Base-by-base conservation (phyloP, 2,329 filamentous ascomycete species). In the Elsinoe batatas region DNA sequence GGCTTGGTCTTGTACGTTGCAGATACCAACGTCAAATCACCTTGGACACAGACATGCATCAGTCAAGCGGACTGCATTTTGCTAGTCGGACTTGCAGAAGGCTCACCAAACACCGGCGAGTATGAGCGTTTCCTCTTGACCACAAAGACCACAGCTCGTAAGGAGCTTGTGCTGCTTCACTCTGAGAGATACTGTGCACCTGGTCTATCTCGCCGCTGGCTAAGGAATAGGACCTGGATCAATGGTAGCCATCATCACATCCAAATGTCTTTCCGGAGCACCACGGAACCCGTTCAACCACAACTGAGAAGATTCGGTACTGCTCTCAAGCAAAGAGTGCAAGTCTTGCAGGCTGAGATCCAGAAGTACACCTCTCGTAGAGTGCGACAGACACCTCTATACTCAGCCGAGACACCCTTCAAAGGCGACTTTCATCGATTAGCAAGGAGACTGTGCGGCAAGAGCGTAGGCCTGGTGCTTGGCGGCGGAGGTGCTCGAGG, bases 41-140 rank as follows among this genome's bases (percentile, higher is more conserved):
- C 91, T 0, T 98, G 93, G 93, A 98, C 94, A 0, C 90, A 96
- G 65, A 97, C 93, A 0, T 98, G 94, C 68, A 96, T 98, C 61
- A 86, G 87, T 13, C 93, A 98, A 70, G 93, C 93, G 1, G 93
- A 98, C 70, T 96, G 91, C 62, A 96, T 98, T 60, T 77, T 98
- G 6, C 77, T 98, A 7, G 89, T 98, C 26, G 93, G 90, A 0
- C 74, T 97, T 12, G 93, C 91, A 0, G 93, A 97, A 67, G 85
- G 86, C 0, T 95, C 91, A 2, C 86, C 93, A 0, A 84, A 81
- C 43, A 93, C 97, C 61, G 93, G 93, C 40, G 94, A 98, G 68
- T 98, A 97, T 63, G 93, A 98, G 69, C 82, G 93, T 2, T 96
- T 98, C 68, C 81, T 98, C 65, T 79, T 98, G 13, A 94, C 93